Evolutionary conservation across 805 yeast species (phyloP).

Genomic region (Sugiyamaella boreocaroliniensis): DNA sequence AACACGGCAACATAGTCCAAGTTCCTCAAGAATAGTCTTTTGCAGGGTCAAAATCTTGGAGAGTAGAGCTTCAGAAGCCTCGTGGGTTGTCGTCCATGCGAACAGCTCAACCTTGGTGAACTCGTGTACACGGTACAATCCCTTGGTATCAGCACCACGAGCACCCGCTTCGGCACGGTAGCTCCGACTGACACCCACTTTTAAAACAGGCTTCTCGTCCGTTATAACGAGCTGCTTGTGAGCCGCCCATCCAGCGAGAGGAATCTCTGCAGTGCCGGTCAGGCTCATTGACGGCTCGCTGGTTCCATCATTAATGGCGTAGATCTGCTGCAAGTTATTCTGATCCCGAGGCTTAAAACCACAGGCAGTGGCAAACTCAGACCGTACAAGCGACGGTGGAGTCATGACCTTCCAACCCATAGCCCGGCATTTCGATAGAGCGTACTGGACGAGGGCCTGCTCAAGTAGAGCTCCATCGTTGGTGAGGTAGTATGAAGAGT

Average conservation of each 20-base stretch:
- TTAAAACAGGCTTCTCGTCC: slow-evolving; percentile 41
- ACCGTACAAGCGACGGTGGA: slow-evolving; percentile 82
- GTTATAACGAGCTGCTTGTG: slow-evolving; percentile 39
- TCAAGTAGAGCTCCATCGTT: slow-evolving; percentile 86
- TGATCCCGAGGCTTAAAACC: slow-evolving; percentile 92
- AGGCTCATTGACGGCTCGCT: slow-evolving; percentile 44
- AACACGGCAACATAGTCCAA: slow-evolving; percentile 77
- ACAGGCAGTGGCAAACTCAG: slow-evolving; percentile 76
- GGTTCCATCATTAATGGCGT: slow-evolving; percentile 42
- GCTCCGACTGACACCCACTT: slow-evolving; percentile 78
- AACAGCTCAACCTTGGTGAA: slow-evolving; percentile 92
- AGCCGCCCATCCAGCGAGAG: slow-evolving; percentile 74
- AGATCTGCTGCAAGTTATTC: slow-evolving; percentile 79
- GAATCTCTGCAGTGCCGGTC: slow-evolving; percentile 93
- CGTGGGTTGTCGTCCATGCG: slow-evolving; percentile 48
- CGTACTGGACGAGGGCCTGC: slow-evolving; percentile 80
- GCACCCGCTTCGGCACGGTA: slow-evolving; percentile 98
- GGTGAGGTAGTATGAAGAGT: slow-evolving; percentile 76
- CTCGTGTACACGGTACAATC: slow-evolving; percentile 91
- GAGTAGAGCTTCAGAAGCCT: slow-evolving; percentile 36
- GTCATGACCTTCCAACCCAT: slow-evolving; percentile 62
- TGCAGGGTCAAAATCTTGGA: slow-evolving; percentile 61
- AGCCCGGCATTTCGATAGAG: slow-evolving; percentile 56
- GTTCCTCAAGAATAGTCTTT: slow-evolving; percentile 49
- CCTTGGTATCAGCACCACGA: slow-evolving; percentile 85